phyloP scores from a whole-genome alignment of 345 rosid species.

The Populus tremula region DNA sequence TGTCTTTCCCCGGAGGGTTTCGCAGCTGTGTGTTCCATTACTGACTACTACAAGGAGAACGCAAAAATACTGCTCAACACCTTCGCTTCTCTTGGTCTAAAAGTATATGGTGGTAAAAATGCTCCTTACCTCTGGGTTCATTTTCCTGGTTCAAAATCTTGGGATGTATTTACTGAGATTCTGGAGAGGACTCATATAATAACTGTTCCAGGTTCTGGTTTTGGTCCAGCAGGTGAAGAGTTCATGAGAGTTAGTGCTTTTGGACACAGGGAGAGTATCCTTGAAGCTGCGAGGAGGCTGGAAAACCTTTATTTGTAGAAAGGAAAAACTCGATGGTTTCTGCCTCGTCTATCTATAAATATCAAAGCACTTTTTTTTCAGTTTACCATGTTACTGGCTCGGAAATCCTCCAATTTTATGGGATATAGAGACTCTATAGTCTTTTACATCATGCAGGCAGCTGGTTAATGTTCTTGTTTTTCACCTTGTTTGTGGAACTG shows the following conservation, averaged over 20 bases:
- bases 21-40: background rate
- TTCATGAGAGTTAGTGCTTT: conserved; percentile 72
- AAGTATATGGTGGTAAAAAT: conserved; percentile 65
- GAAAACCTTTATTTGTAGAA: background rate
- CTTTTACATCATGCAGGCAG: background rate
- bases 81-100: conserved; percentile 43
- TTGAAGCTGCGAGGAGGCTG: conserved; percentile 67
- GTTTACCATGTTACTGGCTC: background rate
- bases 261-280: conserved; percentile 42
- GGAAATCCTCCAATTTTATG: background rate
- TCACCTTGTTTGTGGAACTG: background rate
- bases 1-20: conserved; percentile 20
- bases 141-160: conserved; percentile 56
- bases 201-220: conserved; percentile 74
- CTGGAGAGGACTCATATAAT: conserved; percentile 64
- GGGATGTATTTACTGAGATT: conserved; percentile 68
- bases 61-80: conserved; percentile 53
- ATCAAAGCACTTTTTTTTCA: background rate
- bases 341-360: background rate
- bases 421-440: background rate
- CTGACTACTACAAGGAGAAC: conserved; percentile 56
- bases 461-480: background rate
- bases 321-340: background rate
- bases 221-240: conserved; percentile 79
- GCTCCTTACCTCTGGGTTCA: conserved; percentile 83